Evolutionary conservation across 139 green algal genomes (phyloP), one percentile per base, ranked within the genome.

Genomic region (Chlamydomonas incerta): DNA sequence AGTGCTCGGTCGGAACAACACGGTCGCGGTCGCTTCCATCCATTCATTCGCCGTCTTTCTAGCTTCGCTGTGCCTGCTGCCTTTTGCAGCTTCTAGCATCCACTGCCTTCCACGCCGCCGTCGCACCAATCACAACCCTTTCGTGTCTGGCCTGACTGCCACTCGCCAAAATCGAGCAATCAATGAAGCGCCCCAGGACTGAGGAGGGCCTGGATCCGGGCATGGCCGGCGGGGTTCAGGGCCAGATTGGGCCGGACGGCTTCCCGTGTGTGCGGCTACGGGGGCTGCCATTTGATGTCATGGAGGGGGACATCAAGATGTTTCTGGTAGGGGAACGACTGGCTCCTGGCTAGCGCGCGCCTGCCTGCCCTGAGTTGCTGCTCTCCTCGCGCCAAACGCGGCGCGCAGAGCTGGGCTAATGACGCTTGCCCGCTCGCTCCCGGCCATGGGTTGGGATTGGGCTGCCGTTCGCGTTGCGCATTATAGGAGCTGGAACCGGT

Each of bases 201-300:
- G 74, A 83, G 3, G 74, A 83, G 35, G 58, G 75, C 75, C 60
- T 83, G 75, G 77, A 85, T 66, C 79, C 65, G 47, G 66, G 66
- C 79, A 85, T 85, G 79, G 47, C 60, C 60, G 75, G 34, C 29
- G 79, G 79, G 60, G 79, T 50, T 41, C 65, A 50, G 79, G 75
- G 52, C 33, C 60, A 72, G 35, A 60, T 82, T 82, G 41, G 41
- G 41, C 75, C 79, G 79, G 79, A 85, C 66, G 79, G 79, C 28
- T 95, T 96, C 68, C 90, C 94, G 20, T 94, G 88, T 74, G 91
- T 96, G 33, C 91, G 91, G 71, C 90, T 97, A 26, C 88, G 95
- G 41, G 94, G 95, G 41, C 88, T 98, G 75, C 95, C 95, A 0
- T 97, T 97, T 86, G 91, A 95, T 80, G 93, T 95, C 33, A 88